Evolutionary conservation across 2,329 filamentous ascomycete genomes (phyloP).

Genomic region (Cryphonectria carpinicola): DNA sequence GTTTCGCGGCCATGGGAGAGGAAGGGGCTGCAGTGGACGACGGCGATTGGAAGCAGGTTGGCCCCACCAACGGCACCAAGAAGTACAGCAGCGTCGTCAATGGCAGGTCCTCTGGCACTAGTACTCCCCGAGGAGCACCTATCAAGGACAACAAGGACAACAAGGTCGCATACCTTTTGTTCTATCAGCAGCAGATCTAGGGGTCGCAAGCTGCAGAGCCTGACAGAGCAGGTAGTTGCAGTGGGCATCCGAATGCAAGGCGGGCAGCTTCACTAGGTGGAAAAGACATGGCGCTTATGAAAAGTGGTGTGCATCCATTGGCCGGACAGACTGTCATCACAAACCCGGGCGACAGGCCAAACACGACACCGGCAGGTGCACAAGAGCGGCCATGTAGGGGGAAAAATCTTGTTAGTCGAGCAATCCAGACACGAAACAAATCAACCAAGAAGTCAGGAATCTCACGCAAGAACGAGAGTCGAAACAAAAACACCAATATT

Average conservation of each 20-base stretch:
- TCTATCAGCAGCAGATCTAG: conserved; percentile 68
- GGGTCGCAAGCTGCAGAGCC: background rate
- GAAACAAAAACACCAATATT: background rate
- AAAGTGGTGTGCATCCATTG: background rate
- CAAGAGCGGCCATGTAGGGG: background rate
- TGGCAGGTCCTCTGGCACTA: conserved; percentile 56
- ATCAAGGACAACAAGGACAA: conserved; percentile 75
- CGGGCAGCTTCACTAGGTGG: background rate
- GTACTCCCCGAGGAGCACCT: conserved; percentile 60
- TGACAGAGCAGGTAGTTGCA: background rate
- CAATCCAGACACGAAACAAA: background rate
- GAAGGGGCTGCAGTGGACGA: conserved; percentile 69
- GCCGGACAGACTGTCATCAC: no score
- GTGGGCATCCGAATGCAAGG: background rate
- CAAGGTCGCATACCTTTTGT: conserved; percentile 95
- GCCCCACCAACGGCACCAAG: conserved; percentile 65
- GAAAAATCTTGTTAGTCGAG: background rate
- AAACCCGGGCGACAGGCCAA: background rate
- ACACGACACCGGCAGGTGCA: background rate
- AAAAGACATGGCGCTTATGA: background rate
- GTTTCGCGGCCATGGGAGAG: conserved; percentile 73
- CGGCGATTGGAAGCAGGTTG: conserved; percentile 81
- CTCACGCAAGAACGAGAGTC: background rate
- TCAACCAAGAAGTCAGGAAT: background rate
- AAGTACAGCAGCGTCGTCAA: conserved; percentile 77